Evolutionary conservation across 371 early-diverging fungal species (phyloP), one percentile per base, ranked within the genome.

Genomic region (Chytridium lagenaria): DNA sequence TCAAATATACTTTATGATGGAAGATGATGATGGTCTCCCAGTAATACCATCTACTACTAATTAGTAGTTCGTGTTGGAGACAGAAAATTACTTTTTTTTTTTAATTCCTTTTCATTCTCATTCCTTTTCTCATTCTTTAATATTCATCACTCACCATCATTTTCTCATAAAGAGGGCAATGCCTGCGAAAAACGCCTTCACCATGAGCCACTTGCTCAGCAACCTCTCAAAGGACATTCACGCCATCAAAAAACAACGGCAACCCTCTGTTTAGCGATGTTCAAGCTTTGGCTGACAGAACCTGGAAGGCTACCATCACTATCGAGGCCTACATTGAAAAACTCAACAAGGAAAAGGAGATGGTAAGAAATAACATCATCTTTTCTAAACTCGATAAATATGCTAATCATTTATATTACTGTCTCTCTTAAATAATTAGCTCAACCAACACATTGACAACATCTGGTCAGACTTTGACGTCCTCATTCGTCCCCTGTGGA

Each of bases 401-500:
- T n/a, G n/a, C n/a, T n/a, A 26, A 61, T 55, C n/a, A 15, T 55
- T 30, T 23, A 12, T 26, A 38, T 22, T 2, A 7, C 49, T 30
- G 22, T 40, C 75, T 65, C 67, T 1, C 63, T 30, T 36, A 23
- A 19, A 37, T 23, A 52, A 44, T 67, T 63, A 73, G 77, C 68
- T 79, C 49, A 68, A 72, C 22, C 55, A 59, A 23, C 71, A 70
- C 28, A 69, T 78, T 26, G 78, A 80, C 57, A 50, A 34, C 22
- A 70, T 74, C 70, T 81, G 81, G 81, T 44, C 38, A 1, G 22
- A 70, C 50, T 81, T 81, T 57, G 81, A 81, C 55, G 73, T 69
- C 26, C 68, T 81, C 68, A 73, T 81, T 33, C 55, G 70, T 1
- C 81, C 81, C 0, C 76, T 81, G 33, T 81, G 81, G 81, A 67